Evolutionary conservation across 768 basidiomycete species (phyloP), one percentile per base, ranked within the genome.

Genomic region (Russula olivacea): DNA sequence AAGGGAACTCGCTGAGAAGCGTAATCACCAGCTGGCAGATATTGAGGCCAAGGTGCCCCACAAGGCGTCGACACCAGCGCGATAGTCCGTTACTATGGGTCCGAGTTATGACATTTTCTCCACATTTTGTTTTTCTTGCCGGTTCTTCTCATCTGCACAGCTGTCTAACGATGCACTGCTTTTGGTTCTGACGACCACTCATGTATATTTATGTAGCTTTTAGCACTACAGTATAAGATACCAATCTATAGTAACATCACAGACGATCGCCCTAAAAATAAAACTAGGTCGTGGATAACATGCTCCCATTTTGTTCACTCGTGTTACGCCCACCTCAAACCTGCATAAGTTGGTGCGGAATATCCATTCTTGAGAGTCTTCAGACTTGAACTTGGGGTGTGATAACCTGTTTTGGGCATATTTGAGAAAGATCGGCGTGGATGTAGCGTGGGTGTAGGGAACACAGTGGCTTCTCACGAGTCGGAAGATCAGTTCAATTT

Each of bases 1-100:
- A 69, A 77, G 89, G 36, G 90, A 93, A 28, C 74, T 85, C 25
- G 89, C 91, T n/a, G 83, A 86, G 71, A 89, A 85, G 71, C 83
- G 92, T 45, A 89, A 78, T 58, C 76, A 77, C 48, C 84, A 84
- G 69, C 76, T 87, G 34, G 76, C 77, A 62, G 85, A 84, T 34
- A 79, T 86, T 25, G 67, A 68, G 61, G 38, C 67, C 40, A 68
- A 68, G 61, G 67, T 59, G 25, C 65, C 67, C 40, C 59, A 66
- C 12, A 53, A 58, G 43, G 14, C 54, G 19, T 48, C 45, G 30
- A 61, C 58, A 11, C 63, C 59, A 34, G 63, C 59, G 2, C 63
- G 66, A 52, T 66, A 60, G 59, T 12, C 34, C 12, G 23, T 45
- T 55, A 45, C 40, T 38, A 52, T 41, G 7, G 21, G 17, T 17